Evolutionary conservation across 768 basidiomycete species (phyloP).

Genomic region (Suillus hirtellus): DNA sequence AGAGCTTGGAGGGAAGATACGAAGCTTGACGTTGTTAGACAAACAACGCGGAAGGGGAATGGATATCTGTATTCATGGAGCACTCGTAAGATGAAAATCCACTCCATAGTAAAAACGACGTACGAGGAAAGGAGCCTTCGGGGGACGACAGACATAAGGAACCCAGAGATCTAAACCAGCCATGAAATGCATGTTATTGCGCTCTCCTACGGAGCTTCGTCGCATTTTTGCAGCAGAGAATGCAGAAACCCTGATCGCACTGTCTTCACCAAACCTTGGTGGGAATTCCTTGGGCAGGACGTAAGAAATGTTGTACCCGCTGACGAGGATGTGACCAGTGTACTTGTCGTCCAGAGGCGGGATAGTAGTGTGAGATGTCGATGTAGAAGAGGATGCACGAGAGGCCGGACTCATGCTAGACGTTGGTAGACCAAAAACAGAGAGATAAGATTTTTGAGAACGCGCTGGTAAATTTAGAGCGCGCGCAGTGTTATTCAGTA

Average conservation of each 20-base stretch:
- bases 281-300: constrained; percentile 70
- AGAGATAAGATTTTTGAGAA: constrained; percentile 58
- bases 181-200: constrained; percentile 70
- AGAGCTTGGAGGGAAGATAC: constrained; percentile 65
- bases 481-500: constrained; percentile 67
- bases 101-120: constrained; percentile 20
- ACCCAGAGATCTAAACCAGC: constrained; percentile 78
- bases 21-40: constrained; percentile 71
- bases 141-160: constrained; percentile 66
- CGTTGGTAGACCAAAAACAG: constrained; percentile 49
- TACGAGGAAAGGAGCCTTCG: constrained; percentile 75
- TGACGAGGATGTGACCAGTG: constrained; percentile 74
- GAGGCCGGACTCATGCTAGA: constrained; percentile 33
- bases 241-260: constrained; percentile 22
- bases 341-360: constrained; percentile 65
- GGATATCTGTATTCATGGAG: constrained; percentile 50
- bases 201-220: constrained; percentile 56
- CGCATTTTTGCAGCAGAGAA: constrained; percentile 39
- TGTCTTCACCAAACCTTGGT: constrained; percentile 32
- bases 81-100: constrained; percentile 15
- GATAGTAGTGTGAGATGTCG: constrained; percentile 26
- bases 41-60: constrained; percentile 79
- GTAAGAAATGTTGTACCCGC: constrained; percentile 74
- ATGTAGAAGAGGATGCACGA: constrained; percentile 39
- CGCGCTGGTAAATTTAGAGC: constrained; percentile 67